These are phyloP conservation scores for Sugiyamaella pinicola DNA, from an alignment of 1,139 yeast genomes.

Conservation along the genomic window DNA sequence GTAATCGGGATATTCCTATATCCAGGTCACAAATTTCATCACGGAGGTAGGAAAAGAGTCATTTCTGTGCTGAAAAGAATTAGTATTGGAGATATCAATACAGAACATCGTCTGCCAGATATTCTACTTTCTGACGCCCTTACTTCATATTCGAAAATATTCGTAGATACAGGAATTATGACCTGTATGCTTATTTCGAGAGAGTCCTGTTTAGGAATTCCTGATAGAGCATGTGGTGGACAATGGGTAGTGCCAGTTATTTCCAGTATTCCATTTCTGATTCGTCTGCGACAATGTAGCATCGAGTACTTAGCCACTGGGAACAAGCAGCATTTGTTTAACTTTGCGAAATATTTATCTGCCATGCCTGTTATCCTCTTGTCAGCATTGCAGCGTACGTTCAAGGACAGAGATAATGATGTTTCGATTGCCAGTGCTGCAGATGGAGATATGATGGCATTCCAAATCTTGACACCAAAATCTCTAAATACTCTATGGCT, in stretches of 20 bases:
- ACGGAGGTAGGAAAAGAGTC: slow-evolving; percentile 37
- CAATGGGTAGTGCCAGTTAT: slow-evolving; percentile 52
- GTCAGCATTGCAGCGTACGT: slow-evolving; percentile 28
- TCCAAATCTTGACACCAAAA: slow-evolving; percentile 21
- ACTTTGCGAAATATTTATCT: slow-evolving; percentile 72
- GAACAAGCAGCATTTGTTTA: slow-evolving; percentile 59
- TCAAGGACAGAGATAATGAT: slow-evolving; percentile 17
- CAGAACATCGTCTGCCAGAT: slow-evolving; percentile 65
- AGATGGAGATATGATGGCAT: slow-evolving; percentile 19
- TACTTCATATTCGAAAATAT: slow-evolving; percentile 74
- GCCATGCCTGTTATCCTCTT: slow-evolving; percentile 61
- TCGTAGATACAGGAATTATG: slow-evolving; percentile 65
- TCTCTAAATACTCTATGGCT: slow-evolving; percentile 51
- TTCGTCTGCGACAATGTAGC: slow-evolving; percentile 81
- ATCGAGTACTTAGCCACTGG: slow-evolving; percentile 60
- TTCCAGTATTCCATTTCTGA: slow-evolving; percentile 63
- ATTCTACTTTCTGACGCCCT: slow-evolving; percentile 78
- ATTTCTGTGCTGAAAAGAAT: slow-evolving; percentile 55
- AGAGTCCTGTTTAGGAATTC: slow-evolving; percentile 37
- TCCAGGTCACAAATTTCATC: slow-evolving; percentile 35
- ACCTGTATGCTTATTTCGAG: slow-evolving; percentile 44
- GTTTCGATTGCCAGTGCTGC: slow-evolving; percentile 21
- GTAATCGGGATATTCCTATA: slow-evolving; percentile 36
- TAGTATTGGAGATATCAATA: slow-evolving; percentile 57
- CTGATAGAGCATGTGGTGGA: slow-evolving; percentile 44